These are phyloP conservation scores for Tuber microsphaerosporum DNA, from an alignment of 495 filamentous ascomycete genomes.

Conservation along the genomic window DNA sequence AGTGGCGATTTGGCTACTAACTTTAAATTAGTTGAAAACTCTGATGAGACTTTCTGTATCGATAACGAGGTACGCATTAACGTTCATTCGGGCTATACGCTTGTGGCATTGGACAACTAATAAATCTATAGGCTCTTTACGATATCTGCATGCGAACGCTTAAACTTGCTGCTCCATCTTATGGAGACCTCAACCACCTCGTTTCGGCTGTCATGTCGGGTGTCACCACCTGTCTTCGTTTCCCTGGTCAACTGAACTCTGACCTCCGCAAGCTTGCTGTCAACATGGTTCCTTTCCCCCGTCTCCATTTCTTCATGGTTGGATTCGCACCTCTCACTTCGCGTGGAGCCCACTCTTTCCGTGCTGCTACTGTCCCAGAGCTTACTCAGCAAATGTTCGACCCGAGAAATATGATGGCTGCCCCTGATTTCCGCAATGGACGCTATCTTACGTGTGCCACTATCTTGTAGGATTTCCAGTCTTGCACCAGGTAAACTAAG, in stretches of 20 bases:
- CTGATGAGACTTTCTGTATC: conserved; percentile 99
- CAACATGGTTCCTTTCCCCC: conserved; percentile 99
- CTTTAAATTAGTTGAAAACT: conserved; percentile 71
- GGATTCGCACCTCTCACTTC: conserved; percentile 97
- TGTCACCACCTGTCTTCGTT: conserved; percentile 95
- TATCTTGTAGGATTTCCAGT: conserved; percentile 59
- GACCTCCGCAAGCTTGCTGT: conserved; percentile 98
- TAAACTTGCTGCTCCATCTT: conserved; percentile 94
- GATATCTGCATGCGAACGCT: conserved; percentile 99
- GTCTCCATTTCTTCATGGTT: conserved; percentile 99
- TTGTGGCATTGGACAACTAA: background rate
- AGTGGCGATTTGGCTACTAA: conserved; percentile 1
- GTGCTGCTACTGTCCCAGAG: conserved; percentile 91
- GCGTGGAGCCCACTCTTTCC: conserved; percentile 90
- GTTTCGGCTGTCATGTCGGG: conserved; percentile 99
- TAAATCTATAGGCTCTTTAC: conserved; percentile 66
- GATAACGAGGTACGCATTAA: conserved; percentile 71
- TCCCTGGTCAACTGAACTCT: conserved; percentile 99
- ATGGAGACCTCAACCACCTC: conserved; percentile 98
- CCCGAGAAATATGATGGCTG: conserved; percentile 99
- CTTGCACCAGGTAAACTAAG: conserved; percentile 8
- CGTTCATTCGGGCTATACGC: background rate
- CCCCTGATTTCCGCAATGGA: conserved; percentile 97
- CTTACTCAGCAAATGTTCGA: conserved; percentile 99
- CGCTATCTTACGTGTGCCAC: conserved; percentile 99